phyloP scores from a whole-genome alignment of 495 filamentous ascomycete species.

The Clohesyomyces aquaticus region DNA sequence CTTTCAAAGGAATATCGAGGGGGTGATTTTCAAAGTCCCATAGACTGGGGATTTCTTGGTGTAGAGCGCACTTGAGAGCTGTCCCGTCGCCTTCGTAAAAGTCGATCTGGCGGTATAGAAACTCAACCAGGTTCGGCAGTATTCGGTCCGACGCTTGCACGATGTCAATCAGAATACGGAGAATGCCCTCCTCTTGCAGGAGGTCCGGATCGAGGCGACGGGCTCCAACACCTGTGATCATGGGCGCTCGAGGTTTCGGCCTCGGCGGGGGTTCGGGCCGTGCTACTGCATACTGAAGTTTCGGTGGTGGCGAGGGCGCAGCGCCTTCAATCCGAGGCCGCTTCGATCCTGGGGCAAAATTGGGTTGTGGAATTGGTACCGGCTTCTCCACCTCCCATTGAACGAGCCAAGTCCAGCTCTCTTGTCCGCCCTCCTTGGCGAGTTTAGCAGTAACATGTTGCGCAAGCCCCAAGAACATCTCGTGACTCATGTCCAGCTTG shows the following conservation, averaged over 20 bases:
- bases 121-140: constrained; percentile 32
- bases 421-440: constrained; percentile 5
- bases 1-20: background rate
- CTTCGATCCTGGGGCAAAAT: background rate
- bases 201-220: constrained; percentile 17
- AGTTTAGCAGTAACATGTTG: constrained; percentile 19
- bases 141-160: constrained; percentile 1
- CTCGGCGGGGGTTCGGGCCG: background rate
- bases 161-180: constrained; percentile 26
- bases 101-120: constrained; percentile 29
- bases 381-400: constrained; percentile 24
- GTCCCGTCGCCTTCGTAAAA: constrained; percentile 15
- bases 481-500: constrained; percentile 16
- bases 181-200: constrained; percentile 10
- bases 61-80: constrained; percentile 13
- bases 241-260: background rate
- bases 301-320: background rate
- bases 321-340: constrained; percentile 1
- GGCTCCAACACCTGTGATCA: background rate
- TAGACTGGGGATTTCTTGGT: constrained; percentile 27
- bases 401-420: constrained; percentile 28
- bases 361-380: background rate
- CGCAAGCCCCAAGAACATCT: constrained; percentile 12
- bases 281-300: background rate
- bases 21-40: constrained; percentile 31